Conservation (phyloP, 305 asterid genomes). For the Plantago coronopus region DNA sequence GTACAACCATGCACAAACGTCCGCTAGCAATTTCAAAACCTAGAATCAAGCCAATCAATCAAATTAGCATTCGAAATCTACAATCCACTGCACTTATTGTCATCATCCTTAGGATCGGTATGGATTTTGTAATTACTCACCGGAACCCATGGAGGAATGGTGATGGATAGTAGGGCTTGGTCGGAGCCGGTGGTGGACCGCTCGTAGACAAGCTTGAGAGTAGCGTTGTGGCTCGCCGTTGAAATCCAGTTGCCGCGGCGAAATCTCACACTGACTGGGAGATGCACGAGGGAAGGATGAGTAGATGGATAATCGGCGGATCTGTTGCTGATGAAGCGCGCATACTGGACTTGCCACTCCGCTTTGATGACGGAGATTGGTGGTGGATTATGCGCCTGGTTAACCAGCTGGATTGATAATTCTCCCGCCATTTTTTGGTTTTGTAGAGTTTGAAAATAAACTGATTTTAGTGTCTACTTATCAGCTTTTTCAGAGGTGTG, state of each 20-base stretch:
- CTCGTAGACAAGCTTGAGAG: constrained; percentile 41
- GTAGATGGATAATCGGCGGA: constrained; percentile 27
- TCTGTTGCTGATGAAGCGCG: constrained; percentile 44
- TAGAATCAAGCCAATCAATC: neutral
- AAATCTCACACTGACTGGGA: constrained; percentile 7
- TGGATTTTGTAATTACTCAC: constrained; percentile 28
- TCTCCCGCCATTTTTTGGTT: constrained; percentile 57
- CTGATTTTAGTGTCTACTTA: too few species aligned
- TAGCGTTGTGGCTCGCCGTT: constrained; percentile 24
- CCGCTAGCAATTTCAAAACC: neutral
- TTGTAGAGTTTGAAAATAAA: too few species aligned
- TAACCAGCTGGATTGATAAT: constrained; percentile 3
- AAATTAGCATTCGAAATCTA: constrained; percentile 15
- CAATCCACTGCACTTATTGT: neutral
- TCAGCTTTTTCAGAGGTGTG: too few species aligned
- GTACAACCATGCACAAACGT: neutral
- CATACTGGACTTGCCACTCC: constrained; percentile 58
- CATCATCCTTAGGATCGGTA: neutral
- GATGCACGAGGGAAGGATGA: constrained; percentile 46
- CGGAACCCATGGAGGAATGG: constrained; percentile 34
- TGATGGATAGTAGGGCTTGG: constrained; percentile 40
- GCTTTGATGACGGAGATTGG: constrained; percentile 34
- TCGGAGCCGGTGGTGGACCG: constrained; percentile 22
- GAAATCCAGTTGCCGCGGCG: constrained; percentile 61
- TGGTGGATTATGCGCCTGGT: constrained; percentile 15